Base-by-base conservation (phyloP, 306 rosid species). In the Ochetophila trinervis region DNA sequence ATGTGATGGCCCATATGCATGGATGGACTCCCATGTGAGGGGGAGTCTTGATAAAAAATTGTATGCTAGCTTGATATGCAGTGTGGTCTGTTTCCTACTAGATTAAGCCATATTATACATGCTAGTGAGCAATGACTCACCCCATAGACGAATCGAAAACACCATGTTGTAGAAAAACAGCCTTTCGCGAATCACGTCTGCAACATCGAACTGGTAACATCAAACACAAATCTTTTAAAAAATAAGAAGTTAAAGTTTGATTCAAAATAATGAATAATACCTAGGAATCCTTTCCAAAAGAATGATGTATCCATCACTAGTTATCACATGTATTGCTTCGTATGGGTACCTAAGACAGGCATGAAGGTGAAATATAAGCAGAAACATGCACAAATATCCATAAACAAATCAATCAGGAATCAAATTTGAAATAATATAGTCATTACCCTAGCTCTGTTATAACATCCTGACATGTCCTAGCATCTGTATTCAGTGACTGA, bases 381-480 rank as follows among this genome's bases (percentile, higher is more conserved):
- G 62, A 52, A 48, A 19, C 24, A 74, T 24, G 50, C 14, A 58
- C 16, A 61, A 56, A 32, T 49, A 17, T 51, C 52, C 14, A 60
- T 37, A 65, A 44, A 30, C 40, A 18, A 53, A 57, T 12, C 5
- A 27, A 65, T 10, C 45, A 69, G 63, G 59, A 19, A 65, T 34
- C 27, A 70, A 80, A 50, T 74, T 19, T 34, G 59, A 42, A 32
- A 60, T 12, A 48, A 40, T 18, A 45, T 15, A 63, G 57, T 42
- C 72, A 67, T 79, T 83, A 92, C 98, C 98, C 98, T 63, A 87
- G 88, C 71, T 89, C 98, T 2, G 92, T 87, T 78, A 92, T 92
- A 60, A 92, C 98, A 85, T 92, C 98, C 76, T 87, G 91, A 72
- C 98, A 92, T 27, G 98, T 92, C 57, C 98, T 80, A 15, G 96